Evolutionary conservation across 2,329 filamentous ascomycete genomes (phyloP), one percentile per base, ranked within the genome.

Genomic region (Magnaporthiopsis incrustans): DNA sequence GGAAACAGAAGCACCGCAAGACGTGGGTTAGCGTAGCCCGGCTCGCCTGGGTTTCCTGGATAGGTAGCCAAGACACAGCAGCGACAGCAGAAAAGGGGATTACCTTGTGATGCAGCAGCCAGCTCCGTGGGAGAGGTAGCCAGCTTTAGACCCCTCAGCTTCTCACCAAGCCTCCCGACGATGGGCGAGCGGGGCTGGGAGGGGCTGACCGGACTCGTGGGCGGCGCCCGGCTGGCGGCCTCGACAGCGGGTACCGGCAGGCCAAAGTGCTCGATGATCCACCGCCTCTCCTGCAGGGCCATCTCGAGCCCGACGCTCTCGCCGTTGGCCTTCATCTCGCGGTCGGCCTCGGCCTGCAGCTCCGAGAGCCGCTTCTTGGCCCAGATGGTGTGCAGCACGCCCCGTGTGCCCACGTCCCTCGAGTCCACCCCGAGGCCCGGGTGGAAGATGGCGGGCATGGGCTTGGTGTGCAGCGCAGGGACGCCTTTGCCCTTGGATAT

Each of bases 381-480:
- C 92, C 93, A 97, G 65, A 94, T 86, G 2, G 91, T 96, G 73
- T 96, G 93, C 66, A 97, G 77, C 2, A 96, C 91, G 1, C 92
- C 92, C 67, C 91, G 89, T 70, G 88, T 87, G 8, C 91, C 90
- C 0, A 87, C 84, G 25, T 86, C 80, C 30, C 85, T 81, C 15
- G 85, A 85, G 27, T 85, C 88, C 4, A 84, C 82, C 1, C 89
- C 89, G 30, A 96, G 79, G 66, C 89, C 88, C 0, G 89, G 85
- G 0, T 91, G 88, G 71, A 94, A 97, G 68, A 97, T 94, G 38
- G 92, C 92, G 0, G 92, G 92, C 62, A 96, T 79, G 1, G 92
- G 91, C 71, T 93, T 93, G 15, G 92, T 87, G 57, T 84, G 73
- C 26, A 85, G 81, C 53, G 65, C 73, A 32, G 18, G 15, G 38